Base-by-base conservation (phyloP, 108 stramenopile genomes). In the Fragilariopsis cylindrus region DNA sequence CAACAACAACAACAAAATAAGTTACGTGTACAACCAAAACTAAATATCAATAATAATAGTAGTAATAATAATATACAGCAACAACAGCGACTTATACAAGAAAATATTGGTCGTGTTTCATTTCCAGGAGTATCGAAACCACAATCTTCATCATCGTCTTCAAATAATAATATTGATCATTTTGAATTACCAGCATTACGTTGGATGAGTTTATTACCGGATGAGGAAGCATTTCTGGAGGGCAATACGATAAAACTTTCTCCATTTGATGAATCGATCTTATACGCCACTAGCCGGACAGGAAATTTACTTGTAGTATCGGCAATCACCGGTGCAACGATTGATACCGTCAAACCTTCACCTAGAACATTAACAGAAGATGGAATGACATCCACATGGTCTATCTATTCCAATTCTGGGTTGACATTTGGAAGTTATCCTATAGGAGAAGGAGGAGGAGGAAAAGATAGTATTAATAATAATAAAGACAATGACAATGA, bases 211-310 rank as follows among this genome's bases (percentile, higher is more conserved):
- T n/a, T 45, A 63, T 39, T 55, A 13, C 18, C 39, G 16, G 40
- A 66, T 41, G 18, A 71, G 5, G 70, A 71, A 50, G 12, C 13
- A 57, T 55, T 71, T 41, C 53, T 43, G 2, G 53, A 72, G 13
- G 77, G 69, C 0, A 71, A 78, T 66, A 43, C 53, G 6, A 55
- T 78, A 40, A 54, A 43, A 21, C 18, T 53, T 45, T 65, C 53
- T 44, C 77, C 77, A 21, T 78, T 66, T 47, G 60, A 72, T 40
- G 65, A 71, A 45, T 40, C 55, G 53, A 66, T 67, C 54, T 2
- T 78, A 30, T 78, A 78, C 49, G 65, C 71, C 7, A 67, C 71
- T 0, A 72, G 63, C 49, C 4, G 48, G 16, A 19, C 57, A 21
- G 77, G 65, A 55, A n/a, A 60, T n/a, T 41, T 78, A 21, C 53